Evolutionary conservation across 148 eudicot genomes (phyloP).

Genomic region (Chenopodium album): DNA sequence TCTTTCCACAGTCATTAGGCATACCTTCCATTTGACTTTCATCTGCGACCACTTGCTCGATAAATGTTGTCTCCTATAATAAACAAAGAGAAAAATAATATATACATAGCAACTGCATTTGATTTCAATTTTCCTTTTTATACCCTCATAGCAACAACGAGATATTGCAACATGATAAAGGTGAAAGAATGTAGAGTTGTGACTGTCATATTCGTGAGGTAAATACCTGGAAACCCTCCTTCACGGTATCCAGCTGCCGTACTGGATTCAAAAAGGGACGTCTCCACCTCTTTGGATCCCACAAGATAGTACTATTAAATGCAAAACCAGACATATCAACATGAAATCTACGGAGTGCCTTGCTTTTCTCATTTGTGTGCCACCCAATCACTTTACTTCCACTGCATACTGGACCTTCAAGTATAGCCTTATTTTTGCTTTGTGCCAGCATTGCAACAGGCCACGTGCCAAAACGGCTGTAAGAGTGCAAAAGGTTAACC

Average conservation of each 20-base stretch:
- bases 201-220: not conserved
- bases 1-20: slow-evolving; percentile 57
- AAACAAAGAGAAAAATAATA: slow-evolving; percentile 5
- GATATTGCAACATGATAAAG: not conserved
- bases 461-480: slow-evolving; percentile 98
- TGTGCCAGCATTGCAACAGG: slow-evolving; percentile 96
- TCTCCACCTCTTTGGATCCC: slow-evolving; percentile 93
- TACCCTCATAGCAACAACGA: not conserved
- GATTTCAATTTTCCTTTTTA: not conserved
- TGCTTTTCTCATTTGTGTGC: slow-evolving; percentile 99
- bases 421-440: slow-evolving; percentile 74
- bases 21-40: slow-evolving; percentile 92
- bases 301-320: slow-evolving; percentile 91
- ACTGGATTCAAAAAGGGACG: slow-evolving; percentile 63
- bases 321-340: slow-evolving; percentile 99
- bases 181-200: slow-evolving; percentile 2
- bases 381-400: slow-evolving; percentile 82
- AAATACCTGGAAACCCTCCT: slow-evolving; percentile 91
- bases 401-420: slow-evolving; percentile 94
- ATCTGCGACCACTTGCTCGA: slow-evolving; percentile 88
- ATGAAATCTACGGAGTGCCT: slow-evolving; percentile 87
- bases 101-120: slow-evolving; percentile 4
- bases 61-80: slow-evolving; percentile 86
- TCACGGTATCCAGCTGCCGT: slow-evolving; percentile 80
- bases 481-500: not conserved